Base-by-base conservation (phyloP, 805 yeast species). In the Candida multigemmis region DNA sequence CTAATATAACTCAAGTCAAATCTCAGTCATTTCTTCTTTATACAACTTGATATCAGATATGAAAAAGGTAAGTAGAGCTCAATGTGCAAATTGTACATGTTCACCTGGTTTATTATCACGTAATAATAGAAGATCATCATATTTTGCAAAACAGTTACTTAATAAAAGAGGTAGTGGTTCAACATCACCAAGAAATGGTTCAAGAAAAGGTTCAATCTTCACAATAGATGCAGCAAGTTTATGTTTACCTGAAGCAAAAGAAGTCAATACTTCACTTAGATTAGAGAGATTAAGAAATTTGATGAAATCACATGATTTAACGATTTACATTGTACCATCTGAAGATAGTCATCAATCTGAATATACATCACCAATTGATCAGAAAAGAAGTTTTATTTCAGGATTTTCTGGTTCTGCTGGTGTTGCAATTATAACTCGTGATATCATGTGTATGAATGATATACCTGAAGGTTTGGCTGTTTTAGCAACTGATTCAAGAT, bases 51-150 rank as follows among this genome's bases (percentile, higher is more conserved):
- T n/a, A n/a, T n/a, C n/a, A n/a, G n/a, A n/a, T n/a, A 42, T 44
- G 44, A 34, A 48, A 24, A 55, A 56, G 43, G 53, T 58, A 6
- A 36, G 53, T 9, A 50, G 68, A 41, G 62, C 56, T 9, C 64
- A 58, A 41, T 82, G 91, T 48, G 63, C 69, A 25, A 75, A 81
- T 55, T 82, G 94, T 57, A 79, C 85, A 2, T 82, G 93, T 48
- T 79, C 89, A 1, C 91, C 91, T 4, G 94, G 94, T 3, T 57
- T 82, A 23, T 52, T 82, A 25, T 74, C 85, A 16, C 65, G 93
- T 43, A 70, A 65, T 34, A 72, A 71, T 43, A 65, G 77, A 40
- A 60, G 83, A 40, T 65, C 80, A 12, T 65, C 80, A 0, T 46
- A 67, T 16, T 59, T 68, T 31, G 71, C 73, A 33, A 65, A 49